phyloP scores from a whole-genome alignment of 2,329 filamentous ascomycete species.

The Didymella glomerata region DNA sequence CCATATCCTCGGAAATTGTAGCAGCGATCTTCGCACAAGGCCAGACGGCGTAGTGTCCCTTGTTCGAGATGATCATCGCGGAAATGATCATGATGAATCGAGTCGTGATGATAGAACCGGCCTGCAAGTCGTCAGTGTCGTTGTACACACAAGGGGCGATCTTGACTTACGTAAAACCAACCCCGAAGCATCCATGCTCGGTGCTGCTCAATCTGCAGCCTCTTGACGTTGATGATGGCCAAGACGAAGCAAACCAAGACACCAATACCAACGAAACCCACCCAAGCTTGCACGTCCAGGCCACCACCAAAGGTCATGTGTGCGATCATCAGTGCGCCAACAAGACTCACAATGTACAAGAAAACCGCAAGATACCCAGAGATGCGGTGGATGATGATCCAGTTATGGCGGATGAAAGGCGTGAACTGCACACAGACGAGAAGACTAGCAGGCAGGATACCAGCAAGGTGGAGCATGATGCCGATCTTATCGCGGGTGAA shows the following conservation, averaged over 20 bases:
- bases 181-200: conserved; percentile 42
- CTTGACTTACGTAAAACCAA: conserved; percentile 38
- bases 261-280: conserved; percentile 57
- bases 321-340: conserved; percentile 63
- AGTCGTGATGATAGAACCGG: conserved; percentile 62
- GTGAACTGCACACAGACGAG: conserved; percentile 55
- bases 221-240: conserved; percentile 66
- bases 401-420: conserved; percentile 56
- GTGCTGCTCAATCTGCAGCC: conserved; percentile 61
- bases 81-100: conserved; percentile 60
- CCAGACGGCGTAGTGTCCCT: conserved; percentile 49
- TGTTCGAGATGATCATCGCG: conserved; percentile 52
- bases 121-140: conserved; percentile 41
- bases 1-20: conserved; percentile 31
- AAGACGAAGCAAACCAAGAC: conserved; percentile 57
- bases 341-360: conserved; percentile 57
- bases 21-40: conserved; percentile 62
- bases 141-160: background rate
- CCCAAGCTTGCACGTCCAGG: conserved; percentile 58
- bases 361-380: conserved; percentile 65
- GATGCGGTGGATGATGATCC: conserved; percentile 65
- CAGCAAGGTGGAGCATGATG: conserved; percentile 55
- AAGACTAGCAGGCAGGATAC: conserved; percentile 52
- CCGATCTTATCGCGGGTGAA: conserved; percentile 48
- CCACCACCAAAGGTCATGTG: conserved; percentile 64